Base-by-base conservation (phyloP, 1,284 basidiomycete genomes). In the Coniophora puteana region DNA sequence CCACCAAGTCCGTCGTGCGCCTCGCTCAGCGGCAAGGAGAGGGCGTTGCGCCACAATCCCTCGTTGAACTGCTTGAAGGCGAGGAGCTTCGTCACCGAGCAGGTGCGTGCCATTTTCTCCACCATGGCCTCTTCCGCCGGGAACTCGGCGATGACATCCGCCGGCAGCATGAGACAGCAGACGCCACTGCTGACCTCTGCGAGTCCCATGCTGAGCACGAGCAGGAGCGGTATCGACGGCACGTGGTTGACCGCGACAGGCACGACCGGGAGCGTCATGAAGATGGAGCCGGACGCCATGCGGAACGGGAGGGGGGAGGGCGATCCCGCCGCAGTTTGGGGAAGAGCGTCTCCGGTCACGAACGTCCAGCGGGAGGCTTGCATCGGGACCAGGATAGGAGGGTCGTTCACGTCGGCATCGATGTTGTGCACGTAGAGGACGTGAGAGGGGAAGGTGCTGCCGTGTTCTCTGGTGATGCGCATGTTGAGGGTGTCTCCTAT, bases 41-140 rank as follows among this genome's bases (percentile, higher is more conserved):
- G 52, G 13, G 66, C 62, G 37, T 73, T 73, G 41, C 63, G 65
- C 69, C 69, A 71, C 17, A 71, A 50, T 17, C 71, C 69, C 36
- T 63, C 62, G 47, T 70, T 71, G 38, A 59, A 63, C 28, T 50
- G 52, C 40, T 52, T 48, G 47, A 58, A 53, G 35, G 49, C 47
- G 8, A 49, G 48, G 36, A 71, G 53, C 42, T 59, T 51, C 22
- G 51, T 59, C 21, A 55, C 54, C 38, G 35, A 50, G 52, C 61
- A 65, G 7, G 50, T 26, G 12, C 41, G 40, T 17, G 56, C 61
- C 59, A 72, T 56, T 14, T 52, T 62, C 23, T 66, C 59, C 1
- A 77, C 67, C 79, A 83, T 82, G 10, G 69, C 67, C 4, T 73
- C 65, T 11, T 71, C 66, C 35, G 79, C 71, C 2, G 82, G 71